Percentiles rank a stretch among this genome's conserved stretches.
phyloP scores from a whole-genome alignment of 2,329 filamentous ascomycete genomes.

The Dothideomycetes sp. region DNA sequence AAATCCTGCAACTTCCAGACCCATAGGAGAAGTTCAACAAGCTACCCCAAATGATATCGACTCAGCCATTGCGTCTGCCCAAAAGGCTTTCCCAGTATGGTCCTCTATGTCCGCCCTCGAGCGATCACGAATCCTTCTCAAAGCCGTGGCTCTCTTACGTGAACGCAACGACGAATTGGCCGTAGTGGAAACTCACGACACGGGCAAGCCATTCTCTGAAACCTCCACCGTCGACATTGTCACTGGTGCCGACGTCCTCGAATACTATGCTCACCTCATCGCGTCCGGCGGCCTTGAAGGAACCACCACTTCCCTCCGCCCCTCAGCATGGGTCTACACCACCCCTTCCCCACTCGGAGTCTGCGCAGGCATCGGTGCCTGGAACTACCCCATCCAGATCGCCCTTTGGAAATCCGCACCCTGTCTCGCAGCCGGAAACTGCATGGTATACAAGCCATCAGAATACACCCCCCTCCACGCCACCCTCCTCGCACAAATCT shows the following conservation, averaged over 20 bases:
- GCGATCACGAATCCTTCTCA: constrained; percentile 67
- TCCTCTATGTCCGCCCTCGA: constrained; percentile 62
- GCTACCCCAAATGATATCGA: constrained; percentile 59
- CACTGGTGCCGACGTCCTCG: constrained; percentile 74
- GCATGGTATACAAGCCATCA: constrained; percentile 84
- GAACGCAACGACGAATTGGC: constrained; percentile 71
- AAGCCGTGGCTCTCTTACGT: constrained; percentile 63
- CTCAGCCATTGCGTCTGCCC: constrained; percentile 59
- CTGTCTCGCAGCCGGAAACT: constrained; percentile 76
- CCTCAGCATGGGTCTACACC: constrained; percentile 73
- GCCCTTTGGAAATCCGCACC: constrained; percentile 83
- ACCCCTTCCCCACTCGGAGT: constrained; percentile 73
- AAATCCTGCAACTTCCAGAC: constrained; percentile 59
- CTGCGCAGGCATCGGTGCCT: constrained; percentile 77
- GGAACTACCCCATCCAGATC: constrained; percentile 90
- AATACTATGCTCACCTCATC: constrained; percentile 75
- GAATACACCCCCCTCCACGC: constrained; percentile 81
- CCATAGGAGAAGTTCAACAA: constrained; percentile 60
- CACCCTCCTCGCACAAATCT: constrained; percentile 63
- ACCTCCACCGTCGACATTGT: constrained; percentile 74
- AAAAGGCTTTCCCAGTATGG: constrained; percentile 64
- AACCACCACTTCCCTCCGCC: constrained; percentile 62
- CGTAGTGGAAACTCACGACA: constrained; percentile 69
- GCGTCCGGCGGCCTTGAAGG: constrained; percentile 70
- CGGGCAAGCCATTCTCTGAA: constrained; percentile 76